Conservation (phyloP, 257 asterid species). For the Primulina tabacum region DNA sequence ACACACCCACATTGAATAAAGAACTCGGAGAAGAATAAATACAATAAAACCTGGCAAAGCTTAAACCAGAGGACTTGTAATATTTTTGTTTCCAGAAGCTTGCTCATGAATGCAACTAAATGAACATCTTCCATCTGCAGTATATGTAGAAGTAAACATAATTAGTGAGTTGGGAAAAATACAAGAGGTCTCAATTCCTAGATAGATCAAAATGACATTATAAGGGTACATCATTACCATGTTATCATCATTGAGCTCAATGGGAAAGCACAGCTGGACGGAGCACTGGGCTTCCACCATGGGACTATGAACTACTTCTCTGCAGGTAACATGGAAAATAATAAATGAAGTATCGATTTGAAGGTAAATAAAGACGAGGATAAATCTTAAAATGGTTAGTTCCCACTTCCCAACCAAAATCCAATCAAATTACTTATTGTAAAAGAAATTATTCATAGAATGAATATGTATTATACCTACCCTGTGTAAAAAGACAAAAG, state of each 20-base stretch:
- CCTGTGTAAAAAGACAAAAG: constrained; percentile 47
- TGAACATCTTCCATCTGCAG: constrained; percentile 84
- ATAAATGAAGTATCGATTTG: not conserved
- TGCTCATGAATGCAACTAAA: constrained; percentile 82
- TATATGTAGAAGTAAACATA: constrained; percentile 24
- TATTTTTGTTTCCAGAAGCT: constrained; percentile 91
- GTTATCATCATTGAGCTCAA: constrained; percentile 72
- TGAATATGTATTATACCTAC: constrained; percentile 30
- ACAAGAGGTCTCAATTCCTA: not conserved
- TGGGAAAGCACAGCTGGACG: constrained; percentile 92
- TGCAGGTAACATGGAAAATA: constrained; percentile 26
- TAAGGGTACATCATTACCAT: constrained; percentile 44
- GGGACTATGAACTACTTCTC: constrained; percentile 90
- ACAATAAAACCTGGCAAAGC: constrained; percentile 70
- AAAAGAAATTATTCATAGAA: not conserved
- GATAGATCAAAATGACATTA: constrained; percentile 11
- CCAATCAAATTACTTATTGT: not conserved
- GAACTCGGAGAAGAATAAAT: constrained; percentile 15
- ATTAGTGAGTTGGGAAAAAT: not conserved
- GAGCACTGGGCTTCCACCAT: constrained; percentile 99
- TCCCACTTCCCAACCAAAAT: not conserved
- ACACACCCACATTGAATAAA: not conserved
- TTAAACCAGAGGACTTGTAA: constrained; percentile 88
- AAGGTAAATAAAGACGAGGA: not conserved
- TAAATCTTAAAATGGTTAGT: not conserved